Evolutionary conservation across 495 filamentous ascomycete species (phyloP).

Genomic region (Cercophora samala): DNA sequence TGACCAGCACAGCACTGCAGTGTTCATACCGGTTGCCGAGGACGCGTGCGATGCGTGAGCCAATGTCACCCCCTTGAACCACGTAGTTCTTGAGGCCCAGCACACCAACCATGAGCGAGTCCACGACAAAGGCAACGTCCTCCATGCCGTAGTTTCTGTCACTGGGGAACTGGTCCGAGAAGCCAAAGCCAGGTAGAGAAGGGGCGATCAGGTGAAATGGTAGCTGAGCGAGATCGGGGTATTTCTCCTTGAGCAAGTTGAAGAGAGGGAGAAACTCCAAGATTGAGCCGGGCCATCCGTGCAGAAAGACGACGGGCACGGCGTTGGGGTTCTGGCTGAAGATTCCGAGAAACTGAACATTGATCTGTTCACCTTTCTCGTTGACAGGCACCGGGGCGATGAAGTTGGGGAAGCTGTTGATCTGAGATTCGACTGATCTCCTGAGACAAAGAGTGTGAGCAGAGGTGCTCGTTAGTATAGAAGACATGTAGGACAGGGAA

Average conservation of each 20-base stretch:
- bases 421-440: constrained; percentile 49
- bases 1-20: constrained; percentile 40
- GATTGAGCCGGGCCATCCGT: constrained; percentile 49
- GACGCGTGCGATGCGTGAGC: constrained; percentile 45
- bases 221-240: constrained; percentile 45
- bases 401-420: constrained; percentile 65
- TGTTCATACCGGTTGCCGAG: constrained; percentile 33
- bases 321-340: constrained; percentile 59
- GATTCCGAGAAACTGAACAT: constrained; percentile 59
- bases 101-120: constrained; percentile 52
- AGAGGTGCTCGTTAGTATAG: neutral
- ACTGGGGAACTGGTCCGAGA: constrained; percentile 52
- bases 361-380: constrained; percentile 24
- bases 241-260: constrained; percentile 45
- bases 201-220: constrained; percentile 67
- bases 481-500: too few relatives aligned
- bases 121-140: constrained; percentile 47
- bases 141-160: constrained; percentile 45
- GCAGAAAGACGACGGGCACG: constrained; percentile 56
- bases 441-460: neutral
- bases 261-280: constrained; percentile 53
- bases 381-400: constrained; percentile 44
- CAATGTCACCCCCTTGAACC: constrained; percentile 65
- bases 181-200: constrained; percentile 59
- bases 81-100: constrained; percentile 60